These are phyloP conservation scores for Pseudomassariella vexata DNA, from an alignment of 2,329 filamentous ascomycete species.

Conservation along the genomic window DNA sequence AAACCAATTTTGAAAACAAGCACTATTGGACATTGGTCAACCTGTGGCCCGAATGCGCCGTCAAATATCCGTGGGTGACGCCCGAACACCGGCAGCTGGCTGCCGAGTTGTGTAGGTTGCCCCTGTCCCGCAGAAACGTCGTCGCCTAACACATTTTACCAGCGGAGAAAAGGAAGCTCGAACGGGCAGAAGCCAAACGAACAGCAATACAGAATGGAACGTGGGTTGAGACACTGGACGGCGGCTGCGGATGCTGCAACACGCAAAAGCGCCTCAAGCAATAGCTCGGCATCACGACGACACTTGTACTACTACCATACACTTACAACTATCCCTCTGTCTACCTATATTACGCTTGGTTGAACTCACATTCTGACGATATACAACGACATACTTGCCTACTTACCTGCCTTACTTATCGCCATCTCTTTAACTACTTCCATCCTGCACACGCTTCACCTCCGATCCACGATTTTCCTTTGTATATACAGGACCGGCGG, in stretches of 20 bases:
- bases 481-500: too few relatives aligned
- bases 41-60: conserved; percentile 41
- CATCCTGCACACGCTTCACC: neutral
- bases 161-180: conserved; percentile 14
- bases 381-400: neutral
- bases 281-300: neutral
- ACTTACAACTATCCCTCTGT: neutral
- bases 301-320: neutral
- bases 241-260: conserved; percentile 20
- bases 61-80: conserved; percentile 39
- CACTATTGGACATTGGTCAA: conserved; percentile 20
- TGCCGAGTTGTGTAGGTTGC: conserved; percentile 33
- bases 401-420: neutral
- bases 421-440: neutral
- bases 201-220: conserved; percentile 12
- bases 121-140: neutral
- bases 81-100: conserved; percentile 30
- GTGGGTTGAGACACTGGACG: conserved; percentile 15
- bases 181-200: conserved; percentile 10
- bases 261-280: conserved; percentile 6
- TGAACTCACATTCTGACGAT: neutral
- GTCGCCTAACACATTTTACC: neutral
- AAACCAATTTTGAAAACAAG: conserved; percentile 21
- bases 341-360: neutral
- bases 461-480: too few relatives aligned